Conservation (phyloP, 192 early-diverging fungal genomes). For the Phlyctochytrium bullatum region DNA sequence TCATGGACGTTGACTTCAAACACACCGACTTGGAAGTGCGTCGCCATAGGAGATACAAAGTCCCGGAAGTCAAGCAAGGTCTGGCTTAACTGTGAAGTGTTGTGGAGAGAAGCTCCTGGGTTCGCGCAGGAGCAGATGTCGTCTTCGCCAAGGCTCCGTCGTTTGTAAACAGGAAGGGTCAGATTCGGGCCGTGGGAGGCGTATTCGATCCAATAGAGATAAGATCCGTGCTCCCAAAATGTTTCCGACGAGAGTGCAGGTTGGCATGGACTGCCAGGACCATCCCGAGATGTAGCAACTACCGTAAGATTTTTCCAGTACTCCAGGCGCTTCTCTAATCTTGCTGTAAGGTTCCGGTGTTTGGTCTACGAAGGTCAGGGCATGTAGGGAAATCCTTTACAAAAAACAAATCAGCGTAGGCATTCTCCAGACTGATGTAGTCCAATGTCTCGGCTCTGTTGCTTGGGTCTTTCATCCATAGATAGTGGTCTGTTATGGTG, state of each 20-base stretch:
- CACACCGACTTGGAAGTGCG: slow-evolving; percentile 33
- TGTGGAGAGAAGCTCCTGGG: slow-evolving; percentile 1
- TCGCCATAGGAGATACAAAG: not conserved
- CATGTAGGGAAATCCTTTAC: slow-evolving; percentile 13
- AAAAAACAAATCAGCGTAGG: slow-evolving; percentile 21
- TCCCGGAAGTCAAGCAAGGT: slow-evolving; percentile 23
- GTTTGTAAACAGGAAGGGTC: not conserved
- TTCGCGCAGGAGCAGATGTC: slow-evolving; percentile 1
- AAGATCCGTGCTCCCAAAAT: slow-evolving; percentile 29
- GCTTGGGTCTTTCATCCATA: slow-evolving; percentile 26
- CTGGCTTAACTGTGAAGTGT: not conserved
- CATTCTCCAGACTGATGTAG: slow-evolving; percentile 36
- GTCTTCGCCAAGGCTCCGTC: not conserved
- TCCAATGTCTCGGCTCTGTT: slow-evolving; percentile 20
- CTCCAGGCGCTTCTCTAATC: too few relatives aligned
- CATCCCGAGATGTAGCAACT: not conserved
- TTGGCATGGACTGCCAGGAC: not conserved
- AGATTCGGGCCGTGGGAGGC: not conserved
- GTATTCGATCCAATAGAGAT: slow-evolving; percentile 24
- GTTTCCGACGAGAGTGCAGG: not conserved
- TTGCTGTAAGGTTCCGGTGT: too few relatives aligned
- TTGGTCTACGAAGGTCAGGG: too few relatives aligned
- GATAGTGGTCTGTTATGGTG: slow-evolving; percentile 29
- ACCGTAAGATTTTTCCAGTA: not conserved
- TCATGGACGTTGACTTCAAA: slow-evolving; percentile 37